These are phyloP conservation scores for Nannochloropsis salina DNA, from an alignment of 108 stramenopile genomes.

Conservation along the genomic window DNA sequence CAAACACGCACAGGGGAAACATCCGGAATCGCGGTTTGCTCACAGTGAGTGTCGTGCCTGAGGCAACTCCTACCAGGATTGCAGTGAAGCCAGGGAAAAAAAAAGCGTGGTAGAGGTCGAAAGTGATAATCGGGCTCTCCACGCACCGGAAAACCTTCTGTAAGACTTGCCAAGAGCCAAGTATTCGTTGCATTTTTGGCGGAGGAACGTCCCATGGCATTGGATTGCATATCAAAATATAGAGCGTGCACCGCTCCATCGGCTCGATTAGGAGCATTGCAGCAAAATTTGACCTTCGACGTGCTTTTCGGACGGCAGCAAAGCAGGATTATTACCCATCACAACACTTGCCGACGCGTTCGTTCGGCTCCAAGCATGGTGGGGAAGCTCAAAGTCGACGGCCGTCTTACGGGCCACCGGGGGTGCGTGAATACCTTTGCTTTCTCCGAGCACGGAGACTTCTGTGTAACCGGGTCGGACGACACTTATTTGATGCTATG, in stretches of 20 bases:
- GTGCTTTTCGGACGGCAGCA: background rate
- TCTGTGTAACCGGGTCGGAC: slow-evolving; percentile 46
- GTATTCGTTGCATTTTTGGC: no score
- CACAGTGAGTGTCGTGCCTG: no score
- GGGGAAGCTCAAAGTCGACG: slow-evolving; percentile 22
- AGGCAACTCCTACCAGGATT: no score
- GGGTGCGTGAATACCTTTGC: slow-evolving; percentile 47
- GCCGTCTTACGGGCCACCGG: slow-evolving; percentile 26
- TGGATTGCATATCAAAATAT: no score
- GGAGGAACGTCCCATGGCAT: no score
- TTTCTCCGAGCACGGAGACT: slow-evolving; percentile 36
- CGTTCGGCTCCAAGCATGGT: background rate
- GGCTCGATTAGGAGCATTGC: background rate
- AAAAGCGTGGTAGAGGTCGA: no score
- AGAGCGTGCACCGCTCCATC: background rate
- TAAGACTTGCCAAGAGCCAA: no score
- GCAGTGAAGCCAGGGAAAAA: no score
- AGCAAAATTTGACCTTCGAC: background rate
- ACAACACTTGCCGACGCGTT: background rate
- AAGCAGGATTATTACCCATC: background rate
- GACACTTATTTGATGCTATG: slow-evolving; percentile 43
- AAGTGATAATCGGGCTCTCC: no score
- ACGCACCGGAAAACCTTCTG: no score
- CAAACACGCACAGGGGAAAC: no score
- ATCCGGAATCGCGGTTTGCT: no score